phyloP scores from a whole-genome alignment of 352 stramenopile genomes.

The Phytophthora tubulina region DNA sequence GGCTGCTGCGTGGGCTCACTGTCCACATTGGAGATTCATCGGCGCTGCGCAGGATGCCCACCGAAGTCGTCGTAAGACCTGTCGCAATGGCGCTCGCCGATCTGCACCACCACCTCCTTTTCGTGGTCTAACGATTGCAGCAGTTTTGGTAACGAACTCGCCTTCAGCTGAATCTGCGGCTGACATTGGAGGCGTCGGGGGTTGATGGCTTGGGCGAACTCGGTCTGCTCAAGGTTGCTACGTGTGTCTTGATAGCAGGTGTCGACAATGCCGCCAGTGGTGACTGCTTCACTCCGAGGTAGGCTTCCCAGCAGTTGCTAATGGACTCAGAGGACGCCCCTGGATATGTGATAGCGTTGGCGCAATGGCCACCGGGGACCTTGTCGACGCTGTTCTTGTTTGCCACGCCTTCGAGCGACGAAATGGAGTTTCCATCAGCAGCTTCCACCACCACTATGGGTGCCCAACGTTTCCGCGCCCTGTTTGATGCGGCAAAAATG shows the following conservation, averaged over 20 bases:
- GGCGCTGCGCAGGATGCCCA: conserved; percentile 4
- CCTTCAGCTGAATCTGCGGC: too few species aligned
- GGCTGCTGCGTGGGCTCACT: background rate
- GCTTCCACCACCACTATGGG: conserved; percentile 58
- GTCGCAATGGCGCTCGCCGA: conserved; percentile 23
- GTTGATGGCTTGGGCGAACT: too few species aligned
- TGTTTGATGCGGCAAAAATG: conserved; percentile 60
- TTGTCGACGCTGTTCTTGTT: conserved; percentile 32
- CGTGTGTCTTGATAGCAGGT: too few species aligned
- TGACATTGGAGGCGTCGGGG: too few species aligned
- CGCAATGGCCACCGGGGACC: conserved; percentile 9
- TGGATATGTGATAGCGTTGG: conserved; percentile 42
- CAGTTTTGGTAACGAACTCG: too few species aligned
- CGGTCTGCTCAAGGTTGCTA: too few species aligned
- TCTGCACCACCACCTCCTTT: conserved; percentile 20
- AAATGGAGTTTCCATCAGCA: conserved; percentile 45
- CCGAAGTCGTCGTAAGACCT: conserved; percentile 39
- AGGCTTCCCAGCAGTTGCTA: conserved; percentile 52
- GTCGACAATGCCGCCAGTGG: too few species aligned
- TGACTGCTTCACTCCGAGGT: conserved; percentile 27
- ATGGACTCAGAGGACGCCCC: conserved; percentile 25
- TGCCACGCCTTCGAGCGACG: conserved; percentile 1
- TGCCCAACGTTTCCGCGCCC: conserved; percentile 55
- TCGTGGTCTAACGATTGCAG: too few species aligned
- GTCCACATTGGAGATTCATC: conserved; percentile 24